Evolutionary conservation across 129 eudicot species (phyloP), one percentile per base, ranked within the genome.

Genomic region (Ambrosia artemisiifolia): DNA sequence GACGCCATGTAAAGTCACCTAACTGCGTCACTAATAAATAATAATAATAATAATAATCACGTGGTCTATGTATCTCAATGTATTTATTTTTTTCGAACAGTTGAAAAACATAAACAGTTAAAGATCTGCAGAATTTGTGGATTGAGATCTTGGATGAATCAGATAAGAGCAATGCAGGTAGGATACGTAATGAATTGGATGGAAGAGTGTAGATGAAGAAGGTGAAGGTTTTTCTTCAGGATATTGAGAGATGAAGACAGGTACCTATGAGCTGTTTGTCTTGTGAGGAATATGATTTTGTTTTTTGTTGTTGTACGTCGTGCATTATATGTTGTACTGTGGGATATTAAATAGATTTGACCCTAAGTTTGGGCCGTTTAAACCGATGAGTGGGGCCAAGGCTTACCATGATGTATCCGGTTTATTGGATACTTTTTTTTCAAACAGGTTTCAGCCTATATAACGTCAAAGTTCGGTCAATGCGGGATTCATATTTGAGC

Each of bases 121-220:
- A 24, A 24, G 28, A 55, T 70, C 53, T 44, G 75, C 47, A 49
- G 69, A 67, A 46, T 51, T 11, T 38, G 30, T 65, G 55, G 78
- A 69, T 44, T 76, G 71, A 69, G 69, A 40, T 61, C 11, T 38
- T 60, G 66, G 28, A 14, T 24, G 65, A 43, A 53, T 78, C 78
- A 73, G 84, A 83, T 83, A 84, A 71, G 63, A 65, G 74, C 47
- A 80, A 83, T 82, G 83, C 17, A 73, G 83, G 74, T 44, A 24
- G 16, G 16, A 28, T 62, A 28, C 74, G 35, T 43, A 14, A 61
- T 35, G 59, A 83, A 83, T 83, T 84, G 19, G 72, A 80, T 77
- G 63, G 69, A 59, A 67, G 19, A 3, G 42, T 79, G 43, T 10
- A 56, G 63, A 63, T 68, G 67, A 48, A 67, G 32, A 67, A 35